Evolutionary conservation across 331 rosid species (phyloP).

Genomic region (Stylosanthes scabra): DNA sequence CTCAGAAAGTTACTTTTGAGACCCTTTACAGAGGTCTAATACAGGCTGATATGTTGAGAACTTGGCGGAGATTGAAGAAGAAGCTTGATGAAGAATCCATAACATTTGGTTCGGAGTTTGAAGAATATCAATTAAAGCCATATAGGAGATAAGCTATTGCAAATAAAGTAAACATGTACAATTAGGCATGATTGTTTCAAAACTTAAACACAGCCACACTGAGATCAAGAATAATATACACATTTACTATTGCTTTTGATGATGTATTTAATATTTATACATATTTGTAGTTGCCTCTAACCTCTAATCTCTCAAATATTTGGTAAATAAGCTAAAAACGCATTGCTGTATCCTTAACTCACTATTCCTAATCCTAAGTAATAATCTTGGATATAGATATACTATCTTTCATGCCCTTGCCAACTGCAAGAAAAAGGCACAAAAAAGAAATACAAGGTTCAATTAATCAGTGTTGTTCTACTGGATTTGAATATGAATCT

Average conservation of each 20-base stretch:
- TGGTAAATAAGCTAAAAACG: conserved; percentile 29
- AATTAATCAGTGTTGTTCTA: conserved; percentile 28
- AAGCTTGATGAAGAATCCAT: conserved; percentile 90
- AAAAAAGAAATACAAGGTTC: conserved; percentile 26
- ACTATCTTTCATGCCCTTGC: conserved; percentile 29
- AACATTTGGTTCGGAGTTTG: conserved; percentile 76
- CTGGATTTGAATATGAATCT: conserved; percentile 36
- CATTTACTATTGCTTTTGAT: conserved; percentile 17
- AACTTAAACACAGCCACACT: neutral
- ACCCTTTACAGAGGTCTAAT: conserved; percentile 83
- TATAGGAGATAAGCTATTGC: conserved; percentile 55
- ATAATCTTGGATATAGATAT: conserved; percentile 17
- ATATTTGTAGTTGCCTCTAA: conserved; percentile 39
- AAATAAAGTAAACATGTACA: neutral
- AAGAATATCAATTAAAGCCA: conserved; percentile 74
- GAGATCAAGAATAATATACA: conserved; percentile 37
- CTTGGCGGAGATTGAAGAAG: conserved; percentile 94
- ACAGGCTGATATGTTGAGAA: conserved; percentile 88
- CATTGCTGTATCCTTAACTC: conserved; percentile 14
- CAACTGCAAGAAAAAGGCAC: conserved; percentile 33
- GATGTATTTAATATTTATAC: conserved; percentile 30
- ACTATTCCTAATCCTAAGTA: conserved; percentile 10
- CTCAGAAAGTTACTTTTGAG: conserved; percentile 87
- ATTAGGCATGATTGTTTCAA: neutral
- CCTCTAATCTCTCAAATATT: conserved; percentile 26